phyloP scores from a whole-genome alignment of 306 rosid genomes.

The Sesbania bispinosa region DNA sequence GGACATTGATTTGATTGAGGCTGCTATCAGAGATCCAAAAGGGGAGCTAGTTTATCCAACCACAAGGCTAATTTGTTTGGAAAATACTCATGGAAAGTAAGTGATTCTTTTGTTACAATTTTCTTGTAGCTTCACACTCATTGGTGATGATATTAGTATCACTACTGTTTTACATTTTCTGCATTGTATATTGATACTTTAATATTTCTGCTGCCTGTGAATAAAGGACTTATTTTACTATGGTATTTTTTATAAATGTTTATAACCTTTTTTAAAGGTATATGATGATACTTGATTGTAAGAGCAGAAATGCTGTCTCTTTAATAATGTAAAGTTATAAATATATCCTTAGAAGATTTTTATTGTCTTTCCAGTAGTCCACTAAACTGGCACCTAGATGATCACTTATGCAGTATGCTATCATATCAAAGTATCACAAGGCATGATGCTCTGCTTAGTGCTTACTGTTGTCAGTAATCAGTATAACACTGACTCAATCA shows the following conservation, averaged over 20 bases:
- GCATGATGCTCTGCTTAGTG: neutral
- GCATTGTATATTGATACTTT: neutral
- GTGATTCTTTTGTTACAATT: slow-evolving; percentile 9
- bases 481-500: neutral
- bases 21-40: slow-evolving; percentile 69
- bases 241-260: neutral
- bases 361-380: too few relatives aligned
- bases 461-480: neutral
- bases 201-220: neutral
- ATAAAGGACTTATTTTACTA: neutral
- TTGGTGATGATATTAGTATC: neutral
- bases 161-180: neutral
- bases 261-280: neutral
- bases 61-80: slow-evolving; percentile 93
- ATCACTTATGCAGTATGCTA: too few relatives aligned
- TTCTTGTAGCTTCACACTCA: neutral
- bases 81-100: slow-evolving; percentile 90
- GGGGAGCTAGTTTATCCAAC: slow-evolving; percentile 68
- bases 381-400: too few relatives aligned
- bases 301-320: neutral
- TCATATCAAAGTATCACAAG: neutral
- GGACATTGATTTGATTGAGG: slow-evolving; percentile 68
- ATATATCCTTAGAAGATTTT: neutral
- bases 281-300: neutral
- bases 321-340: neutral